phyloP scores from a whole-genome alignment of 305 asterid genomes.

The Fraxinus baroniana region DNA sequence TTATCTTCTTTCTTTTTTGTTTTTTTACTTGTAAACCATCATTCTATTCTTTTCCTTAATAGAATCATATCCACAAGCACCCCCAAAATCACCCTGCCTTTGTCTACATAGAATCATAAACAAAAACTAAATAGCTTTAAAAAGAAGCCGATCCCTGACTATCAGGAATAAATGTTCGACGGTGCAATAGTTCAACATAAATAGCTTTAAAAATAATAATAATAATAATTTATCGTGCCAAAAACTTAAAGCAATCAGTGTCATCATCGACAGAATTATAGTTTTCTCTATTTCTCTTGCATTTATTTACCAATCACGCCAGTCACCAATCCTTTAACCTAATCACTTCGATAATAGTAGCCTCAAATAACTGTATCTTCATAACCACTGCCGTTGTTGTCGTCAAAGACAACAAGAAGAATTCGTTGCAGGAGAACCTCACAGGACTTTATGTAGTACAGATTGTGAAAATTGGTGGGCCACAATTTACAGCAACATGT shows the following conservation, averaged over 20 bases:
- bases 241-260: background rate
- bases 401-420: background rate
- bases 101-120: background rate
- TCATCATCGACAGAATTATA: background rate
- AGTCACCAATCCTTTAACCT: background rate
- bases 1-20: background rate
- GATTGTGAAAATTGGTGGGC: background rate
- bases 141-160: background rate
- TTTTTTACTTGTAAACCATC: background rate
- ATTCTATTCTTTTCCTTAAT: background rate
- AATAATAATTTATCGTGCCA: background rate
- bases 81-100: background rate
- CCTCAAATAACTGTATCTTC: background rate
- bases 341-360: background rate
- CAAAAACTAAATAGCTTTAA: too few relatives aligned
- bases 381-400: background rate
- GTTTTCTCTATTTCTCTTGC: background rate
- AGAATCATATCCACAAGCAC: background rate
- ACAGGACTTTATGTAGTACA: background rate
- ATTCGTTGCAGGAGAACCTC: background rate
- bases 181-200: background rate
- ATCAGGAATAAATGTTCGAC: background rate
- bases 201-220: background rate
- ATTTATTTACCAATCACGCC: background rate
- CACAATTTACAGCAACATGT: background rate